Base-by-base conservation (phyloP, 2,329 filamentous ascomycete genomes). In the Fusarium chaquense region DNA sequence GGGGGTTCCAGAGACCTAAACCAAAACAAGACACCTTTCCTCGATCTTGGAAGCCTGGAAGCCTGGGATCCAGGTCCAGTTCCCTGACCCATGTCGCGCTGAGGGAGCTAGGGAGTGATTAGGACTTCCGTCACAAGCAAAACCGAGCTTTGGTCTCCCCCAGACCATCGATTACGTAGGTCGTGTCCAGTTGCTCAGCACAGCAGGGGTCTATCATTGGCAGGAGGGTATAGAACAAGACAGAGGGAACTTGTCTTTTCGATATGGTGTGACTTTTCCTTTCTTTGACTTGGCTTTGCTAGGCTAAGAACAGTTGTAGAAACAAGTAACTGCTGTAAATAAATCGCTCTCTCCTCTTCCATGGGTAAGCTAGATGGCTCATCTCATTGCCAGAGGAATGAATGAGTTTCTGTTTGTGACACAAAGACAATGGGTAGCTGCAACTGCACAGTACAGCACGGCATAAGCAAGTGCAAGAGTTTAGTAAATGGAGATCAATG, bases 151-250 rank as follows among this genome's bases (percentile, higher is more conserved):
- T 44, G 41, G 55, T 40, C 55, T 62, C 47, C 69, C 67, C 70
- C 60, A 33, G 70, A 70, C 70, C 60, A 73, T 69, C 61, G 35
- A 71, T 73, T 73, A 73, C 70, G 71, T 72, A 73, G 65, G 50
- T 67, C 32, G 50, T 63, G 43, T 32, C 59, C 32, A 49, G 59
- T 52, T 66, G 43, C 63, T 73, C 71, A 73, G 71, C 71, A 46
- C 57, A 47, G 57, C 71, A 73, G 71, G 71, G 70, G 71, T 55
- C 50, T 57, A 41, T 61, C 49, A 22, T 52, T 22, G 60, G 52
- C 61, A 58, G 55, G 51, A 58, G 55, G 51, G 60, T 33, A 50
- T 6, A 24, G 40, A 45, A 33, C 57, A 18, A 61, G 38, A 24
- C 4, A 52, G 16, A 43, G 45, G 45, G 52, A 33, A 46, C 57